Percentiles rank a stretch among this genome's conserved stretches.
Evolutionary conservation across 805 yeast genomes (phyloP).

Genomic region (Zygoascus ofunaensis): DNA sequence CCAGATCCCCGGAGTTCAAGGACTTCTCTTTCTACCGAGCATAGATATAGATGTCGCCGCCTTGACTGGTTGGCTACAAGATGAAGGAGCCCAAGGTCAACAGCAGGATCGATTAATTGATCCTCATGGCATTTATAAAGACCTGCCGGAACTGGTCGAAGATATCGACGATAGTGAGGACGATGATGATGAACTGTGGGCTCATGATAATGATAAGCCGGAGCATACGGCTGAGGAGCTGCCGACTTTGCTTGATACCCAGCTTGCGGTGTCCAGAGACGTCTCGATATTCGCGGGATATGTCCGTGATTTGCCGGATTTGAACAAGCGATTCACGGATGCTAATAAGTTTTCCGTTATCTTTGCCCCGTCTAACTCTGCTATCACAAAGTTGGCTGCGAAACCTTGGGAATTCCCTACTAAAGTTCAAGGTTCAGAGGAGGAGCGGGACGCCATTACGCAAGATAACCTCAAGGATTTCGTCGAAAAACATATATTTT

Average conservation of each 20-base stretch:
- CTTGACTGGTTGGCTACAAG: too few species aligned
- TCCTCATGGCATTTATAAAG: too few species aligned
- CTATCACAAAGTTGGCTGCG: conserved; percentile 38
- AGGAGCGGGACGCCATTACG: conserved; percentile 38
- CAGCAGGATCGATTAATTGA: too few species aligned
- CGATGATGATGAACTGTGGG: background rate
- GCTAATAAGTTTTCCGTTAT: conserved; percentile 39
- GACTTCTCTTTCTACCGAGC: too few species aligned
- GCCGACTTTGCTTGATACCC: conserved; percentile 30
- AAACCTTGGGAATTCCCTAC: conserved; percentile 85
- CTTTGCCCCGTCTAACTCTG: conserved; percentile 64
- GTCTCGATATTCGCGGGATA: conserved; percentile 61
- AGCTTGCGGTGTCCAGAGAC: conserved; percentile 32
- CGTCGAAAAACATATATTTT: conserved; percentile 54
- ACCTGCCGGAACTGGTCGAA: background rate
- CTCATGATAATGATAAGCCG: conserved; percentile 4
- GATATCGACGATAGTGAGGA: background rate
- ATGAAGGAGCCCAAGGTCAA: too few species aligned
- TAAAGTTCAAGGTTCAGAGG: conserved; percentile 30
- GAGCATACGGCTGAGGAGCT: conserved; percentile 27
- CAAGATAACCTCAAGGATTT: conserved; percentile 48
- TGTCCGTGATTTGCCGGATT: conserved; percentile 50
- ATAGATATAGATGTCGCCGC: too few species aligned
- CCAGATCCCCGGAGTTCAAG: too few species aligned
- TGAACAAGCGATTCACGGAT: conserved; percentile 42